Evolutionary conservation across 306 rosid species (phyloP), one percentile per base, ranked within the genome.

Genomic region (Gillenia trifoliata): DNA sequence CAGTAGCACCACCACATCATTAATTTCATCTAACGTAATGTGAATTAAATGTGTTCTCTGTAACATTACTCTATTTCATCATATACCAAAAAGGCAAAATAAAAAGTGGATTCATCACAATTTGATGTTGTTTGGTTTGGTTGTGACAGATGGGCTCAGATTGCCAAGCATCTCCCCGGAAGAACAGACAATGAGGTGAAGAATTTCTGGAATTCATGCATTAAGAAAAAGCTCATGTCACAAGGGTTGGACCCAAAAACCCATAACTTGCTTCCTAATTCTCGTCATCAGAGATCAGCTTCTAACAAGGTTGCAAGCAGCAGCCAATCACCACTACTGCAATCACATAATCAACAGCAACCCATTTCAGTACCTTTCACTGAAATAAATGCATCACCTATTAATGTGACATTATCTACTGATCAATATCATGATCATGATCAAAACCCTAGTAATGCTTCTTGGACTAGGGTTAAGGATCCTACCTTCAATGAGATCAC

Each of bases 101-200:
- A 47, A 15, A 47, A 47, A 16, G 52, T 47, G 52, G 20, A 47
- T 47, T 47, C 52, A 15, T 47, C 20, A 5, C 52, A 47, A 47
- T 16, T 47, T 16, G 20, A 17, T 30, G 26, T 62, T 47, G 41
- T 9, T 59, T 40, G 4, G 9, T 59, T 45, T 49, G 29, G 30
- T n/a, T 40, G 50, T 23, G 6, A 6, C 49, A 83, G 90, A 75
- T 86, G 90, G 88, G 84, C 90, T 26, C 90, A 83, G 6, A 86
- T 86, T 64, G 86, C 88, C 3, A 85, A 85, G 70, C 87, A 86
- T 50, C 83, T 86, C 2, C 90, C 90, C 0, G 90, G 90, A 76
- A 86, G 90, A 63, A 86, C 90, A 23, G 90, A 86, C 79, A 86
- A 86, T 65, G 90, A 86, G 79, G 86, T 86, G 49, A 86, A 86